Percentiles rank a stretch among this genome's conserved stretches.
These are phyloP conservation scores for Suhomyces taliae DNA, from an alignment of 1,139 yeast genomes.

Conservation along the genomic window DNA sequence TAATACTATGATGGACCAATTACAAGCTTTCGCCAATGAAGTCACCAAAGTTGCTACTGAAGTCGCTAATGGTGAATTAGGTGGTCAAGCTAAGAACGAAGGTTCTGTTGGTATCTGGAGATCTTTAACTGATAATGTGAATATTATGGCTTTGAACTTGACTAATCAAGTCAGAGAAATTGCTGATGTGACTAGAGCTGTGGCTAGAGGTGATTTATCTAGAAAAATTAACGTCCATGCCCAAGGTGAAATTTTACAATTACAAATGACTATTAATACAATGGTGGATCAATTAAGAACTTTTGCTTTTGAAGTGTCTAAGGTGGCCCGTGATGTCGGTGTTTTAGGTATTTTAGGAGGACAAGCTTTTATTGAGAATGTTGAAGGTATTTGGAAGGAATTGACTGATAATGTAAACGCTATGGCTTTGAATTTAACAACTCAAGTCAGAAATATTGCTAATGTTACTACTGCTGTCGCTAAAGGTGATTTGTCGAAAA, in stretches of 20 bases:
- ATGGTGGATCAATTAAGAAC: slow-evolving; percentile 89
- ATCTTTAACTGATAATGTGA: slow-evolving; percentile 78
- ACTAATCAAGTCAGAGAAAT: slow-evolving; percentile 84
- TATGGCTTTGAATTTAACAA: slow-evolving; percentile 84
- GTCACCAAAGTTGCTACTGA: slow-evolving; percentile 86
- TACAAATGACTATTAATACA: slow-evolving; percentile 76
- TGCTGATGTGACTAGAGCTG: slow-evolving; percentile 85
- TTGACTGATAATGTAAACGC: slow-evolving; percentile 87
- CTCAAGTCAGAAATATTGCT: slow-evolving; percentile 86
- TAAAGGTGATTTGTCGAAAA: slow-evolving; percentile 81
- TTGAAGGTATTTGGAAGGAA: slow-evolving; percentile 89
- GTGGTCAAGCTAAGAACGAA: slow-evolving; percentile 83
- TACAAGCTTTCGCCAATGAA: slow-evolving; percentile 78
- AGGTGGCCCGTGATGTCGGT: slow-evolving; percentile 88
- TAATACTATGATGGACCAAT: slow-evolving; percentile 85
- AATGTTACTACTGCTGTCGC: slow-evolving; percentile 93
- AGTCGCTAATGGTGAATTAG: slow-evolving; percentile 85
- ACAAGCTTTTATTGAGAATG: slow-evolving; percentile 80
- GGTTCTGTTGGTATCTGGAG: slow-evolving; percentile 89
- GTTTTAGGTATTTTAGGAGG: slow-evolving; percentile 87
- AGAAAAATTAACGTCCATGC: slow-evolving; percentile 81
- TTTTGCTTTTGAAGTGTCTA: slow-evolving; percentile 84
- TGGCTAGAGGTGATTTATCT: slow-evolving; percentile 76
- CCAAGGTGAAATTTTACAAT: slow-evolving; percentile 77
- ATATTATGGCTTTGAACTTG: slow-evolving; percentile 82